Evolutionary conservation across 192 early-diverging fungal species (phyloP).

Genomic region (Piromyces finnis): DNA sequence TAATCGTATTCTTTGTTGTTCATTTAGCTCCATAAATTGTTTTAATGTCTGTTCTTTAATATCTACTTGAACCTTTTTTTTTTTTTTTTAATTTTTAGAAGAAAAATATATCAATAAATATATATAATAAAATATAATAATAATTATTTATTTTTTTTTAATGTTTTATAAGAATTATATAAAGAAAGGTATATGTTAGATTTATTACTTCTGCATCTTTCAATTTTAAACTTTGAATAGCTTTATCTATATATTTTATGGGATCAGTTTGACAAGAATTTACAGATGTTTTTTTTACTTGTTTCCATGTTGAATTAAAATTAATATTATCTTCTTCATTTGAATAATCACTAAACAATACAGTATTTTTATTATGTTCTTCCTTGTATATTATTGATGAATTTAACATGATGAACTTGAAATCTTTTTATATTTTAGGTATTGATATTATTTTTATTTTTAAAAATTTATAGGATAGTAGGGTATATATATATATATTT

Average conservation of each 20-base stretch:
- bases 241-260: neutral
- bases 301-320: neutral
- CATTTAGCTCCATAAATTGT: neutral
- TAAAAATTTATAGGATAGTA: too few relatives aligned
- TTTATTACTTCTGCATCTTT: neutral
- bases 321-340: neutral
- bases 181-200: neutral
- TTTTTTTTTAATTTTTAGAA: too few relatives aligned
- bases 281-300: neutral
- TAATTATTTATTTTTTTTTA: too few relatives aligned
- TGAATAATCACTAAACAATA: neutral
- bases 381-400: neutral
- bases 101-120: too few relatives aligned
- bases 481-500: too few relatives aligned
- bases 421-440: too few relatives aligned
- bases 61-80: neutral
- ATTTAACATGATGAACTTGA: too few relatives aligned
- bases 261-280: neutral
- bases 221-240: neutral
- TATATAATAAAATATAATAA: too few relatives aligned
- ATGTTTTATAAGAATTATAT: too few relatives aligned
- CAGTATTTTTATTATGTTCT: neutral
- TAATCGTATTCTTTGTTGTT: neutral
- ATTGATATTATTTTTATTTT: too few relatives aligned
- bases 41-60: neutral